Evolutionary conservation across 2,329 filamentous ascomycete genomes (phyloP).

Genomic region (Macrophomina tecta): DNA sequence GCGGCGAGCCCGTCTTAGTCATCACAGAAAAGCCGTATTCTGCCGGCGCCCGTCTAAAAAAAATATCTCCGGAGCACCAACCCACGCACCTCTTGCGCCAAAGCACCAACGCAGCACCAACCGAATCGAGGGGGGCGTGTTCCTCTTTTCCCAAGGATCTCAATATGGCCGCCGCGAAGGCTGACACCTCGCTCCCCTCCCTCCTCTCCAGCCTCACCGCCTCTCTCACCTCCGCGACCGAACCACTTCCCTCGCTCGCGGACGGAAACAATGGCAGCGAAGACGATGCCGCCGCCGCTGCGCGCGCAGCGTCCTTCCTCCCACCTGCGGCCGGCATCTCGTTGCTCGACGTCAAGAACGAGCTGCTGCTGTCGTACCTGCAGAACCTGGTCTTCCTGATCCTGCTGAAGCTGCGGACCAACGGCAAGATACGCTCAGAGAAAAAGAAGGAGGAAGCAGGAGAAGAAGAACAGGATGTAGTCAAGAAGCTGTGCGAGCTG

Average conservation of each 20-base stretch:
- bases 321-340: slow-evolving; percentile 89
- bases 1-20: background rate
- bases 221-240: slow-evolving; percentile 67
- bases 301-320: slow-evolving; percentile 57
- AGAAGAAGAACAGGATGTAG: slow-evolving; percentile 64
- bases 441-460: slow-evolving; percentile 41
- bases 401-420: slow-evolving; percentile 75
- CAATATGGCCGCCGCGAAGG: slow-evolving; percentile 30
- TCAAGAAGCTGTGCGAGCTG: slow-evolving; percentile 87
- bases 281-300: slow-evolving; percentile 45
- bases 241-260: slow-evolving; percentile 49
- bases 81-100: no score
- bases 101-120: background rate
- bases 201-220: slow-evolving; percentile 56
- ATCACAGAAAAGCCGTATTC: background rate
- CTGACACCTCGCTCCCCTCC: slow-evolving; percentile 45
- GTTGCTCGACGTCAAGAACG: slow-evolving; percentile 93
- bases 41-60: background rate
- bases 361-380: slow-evolving; percentile 93
- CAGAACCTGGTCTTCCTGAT: slow-evolving; percentile 92
- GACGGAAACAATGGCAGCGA: background rate
- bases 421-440: slow-evolving; percentile 32
- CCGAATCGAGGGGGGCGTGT: background rate
- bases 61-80: background rate
- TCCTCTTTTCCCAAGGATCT: no score